Conservation (phyloP, 352 stramenopile genomes). For the Phytopythium litorale region DNA sequence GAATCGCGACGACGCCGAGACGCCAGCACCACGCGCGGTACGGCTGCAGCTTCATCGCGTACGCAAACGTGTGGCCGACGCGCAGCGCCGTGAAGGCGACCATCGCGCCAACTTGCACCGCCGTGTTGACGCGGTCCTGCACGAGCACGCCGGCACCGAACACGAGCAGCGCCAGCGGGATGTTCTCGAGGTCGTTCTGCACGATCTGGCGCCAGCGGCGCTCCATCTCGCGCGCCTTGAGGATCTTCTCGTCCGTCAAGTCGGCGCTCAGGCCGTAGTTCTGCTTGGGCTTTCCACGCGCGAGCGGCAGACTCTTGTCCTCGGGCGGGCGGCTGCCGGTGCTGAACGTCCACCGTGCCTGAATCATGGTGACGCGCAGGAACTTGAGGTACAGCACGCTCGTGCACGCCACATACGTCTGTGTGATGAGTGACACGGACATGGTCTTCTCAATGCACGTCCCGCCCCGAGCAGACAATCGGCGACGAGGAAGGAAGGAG, state of each 20-base stretch:
- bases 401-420: slow-evolving; percentile 25
- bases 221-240: slow-evolving; percentile 29
- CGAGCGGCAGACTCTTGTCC: slow-evolving; percentile 33
- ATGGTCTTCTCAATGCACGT: neutral
- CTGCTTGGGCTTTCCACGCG: slow-evolving; percentile 23
- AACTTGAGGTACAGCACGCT: slow-evolving; percentile 63
- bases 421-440: slow-evolving; percentile 2
- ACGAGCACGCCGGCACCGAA: slow-evolving; percentile 26
- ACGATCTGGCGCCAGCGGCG: slow-evolving; percentile 43
- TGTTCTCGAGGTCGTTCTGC: slow-evolving; percentile 42
- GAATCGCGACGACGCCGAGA: slow-evolving; percentile 30
- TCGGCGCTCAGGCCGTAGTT: slow-evolving; percentile 31
- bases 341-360: slow-evolving; percentile 48
- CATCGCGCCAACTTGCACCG: slow-evolving; percentile 19
- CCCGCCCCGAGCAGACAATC: neutral
- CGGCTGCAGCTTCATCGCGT: slow-evolving; percentile 24
- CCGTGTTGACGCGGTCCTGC: slow-evolving; percentile 20
- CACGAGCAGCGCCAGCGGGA: slow-evolving; percentile 34
- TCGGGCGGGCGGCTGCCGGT: slow-evolving; percentile 46
- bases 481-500: neutral
- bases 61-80: slow-evolving; percentile 29
- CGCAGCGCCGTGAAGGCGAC: slow-evolving; percentile 30
- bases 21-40: slow-evolving; percentile 27
- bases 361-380: slow-evolving; percentile 39
- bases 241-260: slow-evolving; percentile 25